Conservation (phyloP, 805 yeast genomes). For the Scheffersomyces lignosus region DNA sequence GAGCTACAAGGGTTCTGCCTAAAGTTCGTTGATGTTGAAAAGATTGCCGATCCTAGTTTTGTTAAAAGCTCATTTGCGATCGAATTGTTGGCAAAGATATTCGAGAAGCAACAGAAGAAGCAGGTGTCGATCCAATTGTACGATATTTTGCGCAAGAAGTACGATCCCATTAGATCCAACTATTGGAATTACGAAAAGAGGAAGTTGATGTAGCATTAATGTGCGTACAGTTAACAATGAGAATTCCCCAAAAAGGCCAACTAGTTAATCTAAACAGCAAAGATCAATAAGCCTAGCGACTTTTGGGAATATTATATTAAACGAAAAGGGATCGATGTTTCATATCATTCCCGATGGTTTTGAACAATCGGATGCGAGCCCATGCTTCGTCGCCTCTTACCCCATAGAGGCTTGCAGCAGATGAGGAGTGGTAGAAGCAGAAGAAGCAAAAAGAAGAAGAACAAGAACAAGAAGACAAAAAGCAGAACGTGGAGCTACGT, state of each 20-base stretch:
- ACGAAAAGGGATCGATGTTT: no score
- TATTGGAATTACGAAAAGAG: conserved; percentile 57
- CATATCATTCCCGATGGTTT: no score
- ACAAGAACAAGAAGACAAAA: no score
- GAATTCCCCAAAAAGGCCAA: not conserved
- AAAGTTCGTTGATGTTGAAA: conserved; percentile 25
- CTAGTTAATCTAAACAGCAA: not conserved
- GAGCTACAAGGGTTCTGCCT: conserved; percentile 48
- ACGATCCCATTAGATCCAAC: conserved; percentile 61
- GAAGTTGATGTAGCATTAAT: no score
- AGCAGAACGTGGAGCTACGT: no score
- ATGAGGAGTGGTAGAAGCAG: no score
- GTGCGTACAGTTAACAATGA: conserved; percentile 2
- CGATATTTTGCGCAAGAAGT: conserved; percentile 48
- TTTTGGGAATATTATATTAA: not conserved
- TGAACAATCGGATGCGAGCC: no score
- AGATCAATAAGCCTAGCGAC: not conserved
- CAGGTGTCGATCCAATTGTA: conserved; percentile 46
- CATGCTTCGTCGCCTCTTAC: no score
- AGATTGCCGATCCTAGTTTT: conserved; percentile 17
- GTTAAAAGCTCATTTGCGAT: conserved; percentile 60
- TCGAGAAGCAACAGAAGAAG: conserved; percentile 24
- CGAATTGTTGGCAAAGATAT: conserved; percentile 59
- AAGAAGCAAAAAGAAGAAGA: no score
- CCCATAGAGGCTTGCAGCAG: no score